Base-by-base conservation (phyloP, 345 rosid genomes). In the Gossypium arboreum region DNA sequence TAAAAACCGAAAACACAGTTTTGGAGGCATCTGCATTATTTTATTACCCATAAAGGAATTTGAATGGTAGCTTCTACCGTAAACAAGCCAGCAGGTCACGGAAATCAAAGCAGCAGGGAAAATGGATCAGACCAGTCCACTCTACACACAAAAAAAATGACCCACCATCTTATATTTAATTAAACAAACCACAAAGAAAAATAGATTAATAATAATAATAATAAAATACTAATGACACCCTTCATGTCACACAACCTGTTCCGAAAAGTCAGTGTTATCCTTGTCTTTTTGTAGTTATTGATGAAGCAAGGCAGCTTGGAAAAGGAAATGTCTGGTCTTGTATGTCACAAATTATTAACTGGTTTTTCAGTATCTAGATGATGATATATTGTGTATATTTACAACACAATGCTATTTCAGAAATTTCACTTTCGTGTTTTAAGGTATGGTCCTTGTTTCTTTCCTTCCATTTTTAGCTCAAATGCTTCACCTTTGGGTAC, bases 251-350 rank as follows among this genome's bases (percentile, higher is more conserved):
- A 17, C 3, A 17, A 4, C 7, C n/a, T 61, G 59, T 47, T 13
- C 44, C 41, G 6, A 74, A 75, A 76, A n/a, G 80, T 73, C 82
- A 52, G 75, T 73, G 44, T 27, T 76, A 6, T 71, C 85, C 81
- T 79, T 68, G 15, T 12, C 82, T 71, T 82, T 75, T 15, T 17
- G 16, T 13, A 9, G 20, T 13, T 34, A 10, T 47, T 22, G 79
- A 69, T 64, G 62, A 29, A 45, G 45, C 44, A 25, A 60, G 45
- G 16, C 7, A 47, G 57, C 45, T 55, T 22, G 44, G 18, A 50
- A 34, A 51, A 27, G 69, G 68, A 48, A 50, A 25, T 44, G 68
- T 45, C 58, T 16, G 58, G 56, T 73, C 4, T 48, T 44, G 22
- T 62, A 29, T 62, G 34, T 62, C 50, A 15, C 59, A 48, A 24